Percentiles rank a stretch among this genome's conserved stretches.
phyloP scores from a whole-genome alignment of 2,329 filamentous ascomycete genomes.

The Botryotinia globosa region DNA sequence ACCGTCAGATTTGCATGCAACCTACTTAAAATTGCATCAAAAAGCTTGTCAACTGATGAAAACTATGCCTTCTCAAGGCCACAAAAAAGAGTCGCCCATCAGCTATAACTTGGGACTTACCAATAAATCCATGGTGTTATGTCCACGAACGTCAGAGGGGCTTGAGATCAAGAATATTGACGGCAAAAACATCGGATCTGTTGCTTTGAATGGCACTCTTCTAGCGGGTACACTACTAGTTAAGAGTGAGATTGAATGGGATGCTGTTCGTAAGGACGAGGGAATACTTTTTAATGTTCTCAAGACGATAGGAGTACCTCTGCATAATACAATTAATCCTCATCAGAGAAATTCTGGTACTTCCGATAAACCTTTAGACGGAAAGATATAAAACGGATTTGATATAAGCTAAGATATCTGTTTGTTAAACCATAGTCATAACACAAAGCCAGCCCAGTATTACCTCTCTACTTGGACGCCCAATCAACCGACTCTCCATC shows the following conservation, averaged over 20 bases:
- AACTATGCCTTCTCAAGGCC: not conserved
- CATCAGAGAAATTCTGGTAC: not conserved
- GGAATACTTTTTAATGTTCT: conserved; percentile 44
- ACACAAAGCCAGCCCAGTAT: not conserved
- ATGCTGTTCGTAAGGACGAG: conserved; percentile 46
- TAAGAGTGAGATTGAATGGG: conserved; percentile 57
- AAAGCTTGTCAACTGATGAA: conserved; percentile 25
- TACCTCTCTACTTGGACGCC: not conserved
- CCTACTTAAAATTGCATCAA: conserved; percentile 32
- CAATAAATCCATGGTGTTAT: conserved; percentile 50
- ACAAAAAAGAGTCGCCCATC: conserved; percentile 43
- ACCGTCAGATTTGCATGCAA: conserved; percentile 28
- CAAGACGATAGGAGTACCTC: conserved; percentile 32
- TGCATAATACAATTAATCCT: not conserved
- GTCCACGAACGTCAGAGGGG: conserved; percentile 55
- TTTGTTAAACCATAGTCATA: not conserved
- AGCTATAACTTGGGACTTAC: conserved; percentile 66
- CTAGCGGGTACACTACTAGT: conserved; percentile 62
- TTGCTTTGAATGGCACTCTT: conserved; percentile 59
- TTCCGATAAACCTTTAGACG: not conserved
- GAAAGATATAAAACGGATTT: conserved; percentile 5
- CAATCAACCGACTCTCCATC: not conserved
- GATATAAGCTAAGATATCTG: not conserved
- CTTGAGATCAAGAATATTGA: conserved; percentile 29
- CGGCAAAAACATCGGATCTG: conserved; percentile 32